Conservation (phyloP, 306 rosid species). For the Acacia crassicarpa region DNA sequence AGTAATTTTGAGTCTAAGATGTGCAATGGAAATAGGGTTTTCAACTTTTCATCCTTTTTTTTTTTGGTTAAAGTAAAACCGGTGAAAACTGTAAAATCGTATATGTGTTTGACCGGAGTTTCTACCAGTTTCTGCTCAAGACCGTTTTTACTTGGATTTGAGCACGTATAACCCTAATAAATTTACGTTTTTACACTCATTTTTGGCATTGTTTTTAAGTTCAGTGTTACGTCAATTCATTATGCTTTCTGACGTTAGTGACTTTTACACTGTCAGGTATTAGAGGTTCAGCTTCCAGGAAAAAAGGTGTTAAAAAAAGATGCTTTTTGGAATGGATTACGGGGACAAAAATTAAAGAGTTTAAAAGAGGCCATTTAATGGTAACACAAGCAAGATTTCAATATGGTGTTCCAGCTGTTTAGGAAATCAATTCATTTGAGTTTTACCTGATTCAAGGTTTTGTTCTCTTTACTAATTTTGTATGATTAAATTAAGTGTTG, state of each 20-base stretch:
- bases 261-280: background rate
- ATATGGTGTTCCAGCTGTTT: background rate
- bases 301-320: slow-evolving; percentile 68
- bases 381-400: background rate
- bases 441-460: background rate
- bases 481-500: background rate
- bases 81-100: too few species aligned
- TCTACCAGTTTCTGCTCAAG: too few species aligned
- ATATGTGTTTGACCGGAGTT: too few species aligned
- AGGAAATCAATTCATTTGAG: background rate
- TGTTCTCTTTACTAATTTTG: background rate
- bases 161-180: too few species aligned
- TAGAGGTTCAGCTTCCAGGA: slow-evolving; percentile 50
- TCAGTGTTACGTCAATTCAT: background rate
- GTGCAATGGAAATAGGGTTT: too few species aligned
- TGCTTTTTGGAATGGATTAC: slow-evolving; percentile 94
- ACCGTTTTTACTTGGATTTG: too few species aligned
- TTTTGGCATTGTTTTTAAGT: too few species aligned
- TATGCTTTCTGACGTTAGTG: background rate
- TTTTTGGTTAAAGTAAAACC: too few species aligned
- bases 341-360: slow-evolving; percentile 73
- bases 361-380: slow-evolving; percentile 31
- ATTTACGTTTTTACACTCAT: too few species aligned
- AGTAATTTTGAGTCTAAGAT: too few species aligned
- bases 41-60: too few species aligned